Conservation (phyloP, 108 stramenopile species). For the Nitzschia palea region DNA sequence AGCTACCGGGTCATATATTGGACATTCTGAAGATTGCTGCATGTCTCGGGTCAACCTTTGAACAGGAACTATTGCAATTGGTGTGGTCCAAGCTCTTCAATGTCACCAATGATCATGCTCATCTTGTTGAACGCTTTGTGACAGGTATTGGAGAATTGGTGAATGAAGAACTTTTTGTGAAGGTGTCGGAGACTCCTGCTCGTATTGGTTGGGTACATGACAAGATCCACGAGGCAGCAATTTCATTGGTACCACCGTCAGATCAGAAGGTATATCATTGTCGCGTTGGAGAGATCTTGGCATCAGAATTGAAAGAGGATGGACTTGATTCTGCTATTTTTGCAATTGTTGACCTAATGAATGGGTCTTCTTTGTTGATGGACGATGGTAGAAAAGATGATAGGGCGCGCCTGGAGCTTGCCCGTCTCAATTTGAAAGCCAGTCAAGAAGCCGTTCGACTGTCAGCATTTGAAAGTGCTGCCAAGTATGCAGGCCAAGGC, state of each 20-base stretch:
- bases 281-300: constrained; percentile 5
- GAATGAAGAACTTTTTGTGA: background rate
- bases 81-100: constrained; percentile 1
- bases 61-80: background rate
- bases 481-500: constrained; percentile 19
- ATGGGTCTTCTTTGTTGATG: background rate
- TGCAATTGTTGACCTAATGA: constrained; percentile 12
- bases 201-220: constrained; percentile 26
- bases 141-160: background rate
- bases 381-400: background rate
- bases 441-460: constrained; percentile 10
- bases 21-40: constrained; percentile 12
- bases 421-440: constrained; percentile 32
- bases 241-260: constrained; percentile 1
- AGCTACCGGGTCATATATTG: background rate
- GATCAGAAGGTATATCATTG: background rate
- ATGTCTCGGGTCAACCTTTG: constrained; percentile 21
- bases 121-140: background rate
- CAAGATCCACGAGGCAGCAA: constrained; percentile 29
- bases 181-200: background rate
- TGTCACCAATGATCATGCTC: background rate
- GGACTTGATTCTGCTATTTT: constrained; percentile 11
- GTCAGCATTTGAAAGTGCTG: constrained; percentile 30
- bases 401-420: background rate
- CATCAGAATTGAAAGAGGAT: background rate